A percentile compares a stretch with the other conserved stretches of the same genome.
phyloP scores from a whole-genome alignment of 1,284 basidiomycete species.

The Cutaneotrichosporon spelunceum region DNA sequence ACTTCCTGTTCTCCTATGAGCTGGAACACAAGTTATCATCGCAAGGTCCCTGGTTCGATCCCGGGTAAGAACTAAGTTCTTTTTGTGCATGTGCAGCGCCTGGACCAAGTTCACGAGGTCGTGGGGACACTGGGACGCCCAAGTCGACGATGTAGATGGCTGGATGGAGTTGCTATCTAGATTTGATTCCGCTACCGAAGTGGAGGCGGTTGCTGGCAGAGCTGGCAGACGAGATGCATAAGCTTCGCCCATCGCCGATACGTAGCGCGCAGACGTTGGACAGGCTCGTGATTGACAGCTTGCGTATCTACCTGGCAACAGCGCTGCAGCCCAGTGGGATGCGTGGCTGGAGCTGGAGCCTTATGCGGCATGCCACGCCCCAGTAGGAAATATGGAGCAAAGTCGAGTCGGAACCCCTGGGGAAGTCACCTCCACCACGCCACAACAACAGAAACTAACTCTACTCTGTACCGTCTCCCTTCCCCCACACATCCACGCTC shows the following conservation, averaged over 20 bases:
- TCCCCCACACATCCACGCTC: background rate
- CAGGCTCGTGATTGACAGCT: no score
- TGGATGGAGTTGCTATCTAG: background rate
- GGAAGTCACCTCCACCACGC: background rate
- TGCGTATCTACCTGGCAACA: no score
- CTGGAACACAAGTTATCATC: background rate
- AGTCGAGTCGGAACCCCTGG: conserved; percentile 4
- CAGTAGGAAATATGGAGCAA: background rate
- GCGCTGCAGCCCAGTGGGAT: background rate
- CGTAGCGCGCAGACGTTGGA: no score
- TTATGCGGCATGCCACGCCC: background rate
- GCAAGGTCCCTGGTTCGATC: conserved; percentile 7
- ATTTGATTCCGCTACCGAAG: background rate
- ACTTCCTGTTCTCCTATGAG: no score
- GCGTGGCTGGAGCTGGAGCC: background rate
- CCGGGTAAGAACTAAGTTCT: background rate
- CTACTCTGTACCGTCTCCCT: background rate
- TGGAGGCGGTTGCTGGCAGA: background rate
- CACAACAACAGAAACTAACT: background rate
- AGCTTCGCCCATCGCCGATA: no score
- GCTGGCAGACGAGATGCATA: no score
- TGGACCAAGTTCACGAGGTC: background rate
- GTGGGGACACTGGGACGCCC: background rate
- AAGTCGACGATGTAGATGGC: background rate
- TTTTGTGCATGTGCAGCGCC: background rate